Conservation (phyloP, 1,139 yeast genomes). For the Suzukiozyma palmioleophila region DNA sequence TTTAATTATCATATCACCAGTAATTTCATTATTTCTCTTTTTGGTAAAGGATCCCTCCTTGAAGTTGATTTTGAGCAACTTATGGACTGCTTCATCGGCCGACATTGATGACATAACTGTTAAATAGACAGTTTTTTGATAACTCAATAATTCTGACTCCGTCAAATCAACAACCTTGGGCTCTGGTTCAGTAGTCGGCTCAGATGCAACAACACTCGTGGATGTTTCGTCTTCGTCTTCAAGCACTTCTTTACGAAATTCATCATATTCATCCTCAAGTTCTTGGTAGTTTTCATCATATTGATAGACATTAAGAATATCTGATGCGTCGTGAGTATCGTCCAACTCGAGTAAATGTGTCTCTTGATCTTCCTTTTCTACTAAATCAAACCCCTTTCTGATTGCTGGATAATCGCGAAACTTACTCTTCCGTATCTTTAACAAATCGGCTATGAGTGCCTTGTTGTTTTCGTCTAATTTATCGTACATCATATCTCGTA, state of each 20-base stretch:
- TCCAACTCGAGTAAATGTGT: constrained; percentile 60
- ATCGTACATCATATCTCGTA: constrained; percentile 59
- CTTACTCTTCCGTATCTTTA: constrained; percentile 47
- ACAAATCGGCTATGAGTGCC: constrained; percentile 47
- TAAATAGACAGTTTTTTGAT: constrained; percentile 72
- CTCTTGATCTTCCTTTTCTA: constrained; percentile 59
- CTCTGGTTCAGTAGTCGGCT: constrained; percentile 4
- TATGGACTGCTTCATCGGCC: constrained; percentile 91
- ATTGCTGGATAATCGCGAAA: constrained; percentile 41
- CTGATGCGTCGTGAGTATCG: constrained; percentile 37
- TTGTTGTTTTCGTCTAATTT: constrained; percentile 39
- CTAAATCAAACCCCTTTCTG: constrained; percentile 49
- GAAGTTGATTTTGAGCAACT: constrained; percentile 51
- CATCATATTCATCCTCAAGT: constrained; percentile 39
- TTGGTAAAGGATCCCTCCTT: constrained; percentile 26
- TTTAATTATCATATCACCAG: constrained; percentile 74
- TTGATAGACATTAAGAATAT: constrained; percentile 46
- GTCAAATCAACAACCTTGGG: constrained; percentile 54
- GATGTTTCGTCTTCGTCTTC: constrained; percentile 18
- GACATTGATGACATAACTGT: constrained; percentile 92
- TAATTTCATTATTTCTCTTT: constrained; percentile 25
- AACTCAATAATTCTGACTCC: constrained; percentile 54
- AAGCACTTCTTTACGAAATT: constrained; percentile 12
- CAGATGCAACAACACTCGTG: constrained; percentile 12
- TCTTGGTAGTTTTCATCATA: constrained; percentile 51